A percentile compares a stretch with the other conserved stretches of the same genome.
Conservation (phyloP, 495 filamentous ascomycete genomes). For the Xeromyces bisporus region DNA sequence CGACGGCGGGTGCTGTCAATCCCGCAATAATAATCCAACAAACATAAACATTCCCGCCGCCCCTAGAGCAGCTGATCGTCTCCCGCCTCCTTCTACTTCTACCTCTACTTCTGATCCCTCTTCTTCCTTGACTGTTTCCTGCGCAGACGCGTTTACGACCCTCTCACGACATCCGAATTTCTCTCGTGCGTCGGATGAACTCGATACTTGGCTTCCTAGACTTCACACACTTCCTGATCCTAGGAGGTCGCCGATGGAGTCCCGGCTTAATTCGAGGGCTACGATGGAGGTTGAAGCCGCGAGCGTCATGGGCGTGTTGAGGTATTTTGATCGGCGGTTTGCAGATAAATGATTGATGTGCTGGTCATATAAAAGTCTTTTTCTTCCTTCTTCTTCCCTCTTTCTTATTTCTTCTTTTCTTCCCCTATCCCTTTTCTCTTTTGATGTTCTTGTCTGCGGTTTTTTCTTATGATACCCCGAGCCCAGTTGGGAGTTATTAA, state of each 20-base stretch:
- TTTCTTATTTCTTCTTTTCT: too few relatives aligned
- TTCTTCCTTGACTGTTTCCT: slow-evolving; percentile 32
- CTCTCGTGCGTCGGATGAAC: slow-evolving; percentile 54
- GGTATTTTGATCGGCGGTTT: slow-evolving; percentile 68
- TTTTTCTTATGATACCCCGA: too few relatives aligned
- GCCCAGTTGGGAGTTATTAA: too few relatives aligned
- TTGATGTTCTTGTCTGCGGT: too few relatives aligned
- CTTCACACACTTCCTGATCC: slow-evolving; percentile 42
- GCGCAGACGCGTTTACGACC: slow-evolving; percentile 70
- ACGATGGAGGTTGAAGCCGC: slow-evolving; percentile 72
- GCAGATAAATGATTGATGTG: slow-evolving; percentile 22
- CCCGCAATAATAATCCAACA: too few relatives aligned
- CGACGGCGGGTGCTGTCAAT: slow-evolving; percentile 37
- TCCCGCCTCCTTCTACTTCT: background rate
- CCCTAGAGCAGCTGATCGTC: too few relatives aligned
- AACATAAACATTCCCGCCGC: too few relatives aligned
- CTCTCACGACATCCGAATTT: slow-evolving; percentile 67
- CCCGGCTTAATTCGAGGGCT: slow-evolving; percentile 20
- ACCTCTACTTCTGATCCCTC: background rate
- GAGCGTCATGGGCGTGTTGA: slow-evolving; percentile 72
- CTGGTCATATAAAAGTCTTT: too few relatives aligned
- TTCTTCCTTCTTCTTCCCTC: too few relatives aligned
- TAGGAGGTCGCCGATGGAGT: slow-evolving; percentile 17
- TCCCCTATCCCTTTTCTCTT: too few relatives aligned
- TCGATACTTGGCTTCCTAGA: slow-evolving; percentile 58